A percentile compares a stretch with the other conserved stretches of the same genome.
Evolutionary conservation across 495 filamentous ascomycete genomes (phyloP).

Genomic region (Arthonia radiata): DNA sequence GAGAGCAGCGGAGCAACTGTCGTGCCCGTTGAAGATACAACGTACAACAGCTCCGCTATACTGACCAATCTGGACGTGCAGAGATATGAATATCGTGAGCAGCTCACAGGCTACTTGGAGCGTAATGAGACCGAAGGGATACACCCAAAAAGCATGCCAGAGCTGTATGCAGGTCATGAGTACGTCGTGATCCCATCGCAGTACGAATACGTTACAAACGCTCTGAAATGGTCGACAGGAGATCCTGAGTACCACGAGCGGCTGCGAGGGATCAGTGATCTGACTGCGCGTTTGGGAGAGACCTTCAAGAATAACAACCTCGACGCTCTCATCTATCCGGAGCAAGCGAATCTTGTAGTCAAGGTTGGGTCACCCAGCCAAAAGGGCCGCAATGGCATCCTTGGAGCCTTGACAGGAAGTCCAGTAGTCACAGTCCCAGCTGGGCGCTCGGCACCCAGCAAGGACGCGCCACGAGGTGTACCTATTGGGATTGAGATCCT

Average conservation of each 20-base stretch:
- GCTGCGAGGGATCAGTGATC: conserved; percentile 18
- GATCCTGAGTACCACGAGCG: conserved; percentile 20
- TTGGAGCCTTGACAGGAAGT: conserved; percentile 36
- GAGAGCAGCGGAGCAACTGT: conserved; percentile 15
- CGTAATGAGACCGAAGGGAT: conserved; percentile 9
- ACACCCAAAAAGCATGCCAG: conserved; percentile 16
- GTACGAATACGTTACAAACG: conserved; percentile 24
- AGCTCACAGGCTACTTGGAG: conserved; percentile 23
- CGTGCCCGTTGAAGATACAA: conserved; percentile 21
- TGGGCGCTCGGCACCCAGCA: conserved; percentile 19
- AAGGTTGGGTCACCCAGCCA: conserved; percentile 28
- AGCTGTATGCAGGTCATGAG: conserved; percentile 19
- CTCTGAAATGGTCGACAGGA: conserved; percentile 20
- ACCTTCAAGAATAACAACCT: conserved; percentile 24
- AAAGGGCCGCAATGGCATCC: conserved; percentile 34
- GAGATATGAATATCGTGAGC: conserved; percentile 27
- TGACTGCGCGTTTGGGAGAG: conserved; percentile 20
- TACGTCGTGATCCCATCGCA: conserved; percentile 32
- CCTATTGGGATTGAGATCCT: conserved; percentile 42
- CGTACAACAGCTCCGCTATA: conserved; percentile 26
- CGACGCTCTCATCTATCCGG: conserved; percentile 37
- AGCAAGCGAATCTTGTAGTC: conserved; percentile 38
- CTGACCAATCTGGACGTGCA: conserved; percentile 26
- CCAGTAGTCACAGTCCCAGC: conserved; percentile 37
- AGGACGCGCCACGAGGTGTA: conserved; percentile 25